Conservation (phyloP, 163 green algal species). For the Scenedesmus sp. region DNA sequence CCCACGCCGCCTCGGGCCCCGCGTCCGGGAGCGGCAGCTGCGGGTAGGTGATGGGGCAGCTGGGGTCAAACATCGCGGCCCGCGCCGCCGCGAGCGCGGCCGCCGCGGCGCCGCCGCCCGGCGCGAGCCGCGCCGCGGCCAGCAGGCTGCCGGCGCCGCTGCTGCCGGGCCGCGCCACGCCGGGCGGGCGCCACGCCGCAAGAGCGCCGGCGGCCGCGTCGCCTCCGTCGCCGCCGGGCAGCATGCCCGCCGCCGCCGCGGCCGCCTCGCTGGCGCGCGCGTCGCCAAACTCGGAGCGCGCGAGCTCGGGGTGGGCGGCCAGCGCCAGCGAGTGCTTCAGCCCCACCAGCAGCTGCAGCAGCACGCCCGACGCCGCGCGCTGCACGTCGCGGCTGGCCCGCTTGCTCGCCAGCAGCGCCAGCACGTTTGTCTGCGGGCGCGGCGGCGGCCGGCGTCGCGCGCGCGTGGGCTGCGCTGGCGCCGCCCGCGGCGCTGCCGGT, state of each 20-base stretch:
- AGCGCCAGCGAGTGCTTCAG: slow-evolving; percentile 47
- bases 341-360: slow-evolving; percentile 38
- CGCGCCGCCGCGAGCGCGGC: not conserved
- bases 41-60: slow-evolving; percentile 29
- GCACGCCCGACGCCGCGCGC: slow-evolving; percentile 28
- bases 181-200: too few species aligned
- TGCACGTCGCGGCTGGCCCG: slow-evolving; percentile 22
- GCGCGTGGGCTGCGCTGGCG: too few species aligned
- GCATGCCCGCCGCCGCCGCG: slow-evolving; percentile 7
- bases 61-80: slow-evolving; percentile 23
- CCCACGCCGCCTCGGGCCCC: slow-evolving; percentile 1
- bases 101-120: slow-evolving; percentile 4
- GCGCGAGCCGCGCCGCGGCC: not conserved
- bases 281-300: slow-evolving; percentile 26
- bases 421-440: slow-evolving; percentile 44
- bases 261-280: not conserved
- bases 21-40: slow-evolving; percentile 28
- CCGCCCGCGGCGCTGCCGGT: too few species aligned
- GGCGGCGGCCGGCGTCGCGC: too few species aligned
- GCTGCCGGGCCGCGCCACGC: slow-evolving; percentile 6
- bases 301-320: slow-evolving; percentile 42
- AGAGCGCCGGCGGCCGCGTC: not conserved
- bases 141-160: not conserved
- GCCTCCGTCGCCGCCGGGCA: not conserved
- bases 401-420: slow-evolving; percentile 35